Evolutionary conservation across 202 grass and related monocot species (phyloP).

Genomic region (Schoenoplectus triqueter): DNA sequence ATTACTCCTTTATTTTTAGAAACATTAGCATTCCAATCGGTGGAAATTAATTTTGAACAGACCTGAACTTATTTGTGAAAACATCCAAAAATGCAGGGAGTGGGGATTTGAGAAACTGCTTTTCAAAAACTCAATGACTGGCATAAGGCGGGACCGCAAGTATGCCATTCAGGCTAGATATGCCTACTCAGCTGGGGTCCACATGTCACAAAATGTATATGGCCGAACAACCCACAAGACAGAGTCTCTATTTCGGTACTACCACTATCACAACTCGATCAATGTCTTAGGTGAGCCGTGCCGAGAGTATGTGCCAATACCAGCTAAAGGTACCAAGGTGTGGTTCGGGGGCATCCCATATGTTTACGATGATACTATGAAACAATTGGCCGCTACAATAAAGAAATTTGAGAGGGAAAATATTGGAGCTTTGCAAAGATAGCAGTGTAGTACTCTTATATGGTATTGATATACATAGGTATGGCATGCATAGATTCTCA

Average conservation of each 20-base stretch:
- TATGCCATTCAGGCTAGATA: slow-evolving; percentile 78
- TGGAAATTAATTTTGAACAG: background rate
- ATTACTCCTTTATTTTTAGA: background rate
- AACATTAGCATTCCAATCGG: background rate
- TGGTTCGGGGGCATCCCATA: slow-evolving; percentile 70
- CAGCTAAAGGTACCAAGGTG: slow-evolving; percentile 43
- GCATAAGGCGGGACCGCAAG: slow-evolving; percentile 73
- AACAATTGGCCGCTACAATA: slow-evolving; percentile 49
- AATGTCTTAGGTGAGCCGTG: slow-evolving; percentile 74
- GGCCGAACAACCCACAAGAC: slow-evolving; percentile 79
- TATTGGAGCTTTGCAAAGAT: slow-evolving; percentile 44
- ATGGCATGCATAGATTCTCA: slow-evolving; percentile 27
- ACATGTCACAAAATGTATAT: slow-evolving; percentile 77
- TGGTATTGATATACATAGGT: slow-evolving; percentile 26
- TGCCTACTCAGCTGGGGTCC: slow-evolving; percentile 74
- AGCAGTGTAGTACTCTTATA: slow-evolving; percentile 28
- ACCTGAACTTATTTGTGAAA: slow-evolving; percentile 6
- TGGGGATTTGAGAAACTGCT: slow-evolving; percentile 95
- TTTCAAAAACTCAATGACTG: slow-evolving; percentile 70
- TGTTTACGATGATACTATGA: slow-evolving; percentile 75
- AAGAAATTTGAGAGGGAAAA: slow-evolving; percentile 61
- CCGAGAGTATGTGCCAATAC: slow-evolving; percentile 49
- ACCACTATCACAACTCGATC: slow-evolving; percentile 87
- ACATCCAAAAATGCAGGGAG: slow-evolving; percentile 47
- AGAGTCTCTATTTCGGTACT: slow-evolving; percentile 77